phyloP scores from a whole-genome alignment of 768 basidiomycete species.

The Serpula lacrymans region DNA sequence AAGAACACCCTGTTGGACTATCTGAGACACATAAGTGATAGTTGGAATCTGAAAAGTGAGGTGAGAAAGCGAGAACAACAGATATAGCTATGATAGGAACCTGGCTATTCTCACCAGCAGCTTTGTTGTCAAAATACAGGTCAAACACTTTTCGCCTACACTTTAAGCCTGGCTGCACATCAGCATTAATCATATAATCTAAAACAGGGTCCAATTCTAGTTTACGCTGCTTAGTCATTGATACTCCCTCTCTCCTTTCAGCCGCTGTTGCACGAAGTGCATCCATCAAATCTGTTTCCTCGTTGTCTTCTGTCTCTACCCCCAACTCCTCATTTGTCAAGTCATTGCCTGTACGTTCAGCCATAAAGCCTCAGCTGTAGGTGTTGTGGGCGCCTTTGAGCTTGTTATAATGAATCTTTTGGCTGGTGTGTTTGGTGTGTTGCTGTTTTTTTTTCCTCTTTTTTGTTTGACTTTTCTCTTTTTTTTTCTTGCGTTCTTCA shows the following conservation, averaged over 20 bases:
- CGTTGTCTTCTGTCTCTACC: no score
- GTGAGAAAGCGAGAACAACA: background rate
- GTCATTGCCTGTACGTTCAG: no score
- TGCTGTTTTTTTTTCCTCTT: background rate
- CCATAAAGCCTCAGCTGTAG: no score
- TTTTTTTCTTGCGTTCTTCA: slow-evolving; percentile 10
- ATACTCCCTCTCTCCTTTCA: no score
- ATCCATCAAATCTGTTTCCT: no score
- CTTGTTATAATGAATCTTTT: no score
- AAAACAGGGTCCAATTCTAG: slow-evolving; percentile 14
- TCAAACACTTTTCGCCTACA: slow-evolving; percentile 13
- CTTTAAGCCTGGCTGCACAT: slow-evolving; percentile 1
- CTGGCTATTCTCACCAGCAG: slow-evolving; percentile 11
- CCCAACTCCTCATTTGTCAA: no score
- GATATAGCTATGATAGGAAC: no score
- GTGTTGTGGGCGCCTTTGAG: no score
- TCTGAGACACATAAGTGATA: slow-evolving; percentile 3
- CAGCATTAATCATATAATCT: slow-evolving; percentile 27
- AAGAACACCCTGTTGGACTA: slow-evolving; percentile 8
- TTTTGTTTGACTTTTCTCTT: slow-evolving; percentile 6
- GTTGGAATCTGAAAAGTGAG: slow-evolving; percentile 6
- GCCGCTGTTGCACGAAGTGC: no score
- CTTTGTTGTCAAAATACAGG: slow-evolving; percentile 19
- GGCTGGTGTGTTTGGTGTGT: background rate
- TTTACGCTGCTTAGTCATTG: slow-evolving; percentile 3